phyloP scores from a whole-genome alignment of 306 rosid genomes.

The Cicer pinnatifidum region DNA sequence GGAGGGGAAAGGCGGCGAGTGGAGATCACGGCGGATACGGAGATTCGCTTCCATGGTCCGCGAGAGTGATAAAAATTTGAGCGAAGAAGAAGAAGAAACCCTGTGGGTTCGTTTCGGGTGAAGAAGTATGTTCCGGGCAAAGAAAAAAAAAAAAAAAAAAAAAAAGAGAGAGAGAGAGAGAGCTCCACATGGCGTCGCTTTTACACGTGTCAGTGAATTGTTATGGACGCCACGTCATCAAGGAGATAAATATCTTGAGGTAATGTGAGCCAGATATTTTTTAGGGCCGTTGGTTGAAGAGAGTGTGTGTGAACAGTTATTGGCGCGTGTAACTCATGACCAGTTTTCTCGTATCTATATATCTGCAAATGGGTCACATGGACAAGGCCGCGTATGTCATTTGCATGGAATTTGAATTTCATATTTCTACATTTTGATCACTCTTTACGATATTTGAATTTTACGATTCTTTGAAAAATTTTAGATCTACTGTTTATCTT shows the following conservation, averaged over 20 bases:
- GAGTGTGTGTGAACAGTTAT: background rate
- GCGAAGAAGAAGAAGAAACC: constrained; percentile 42
- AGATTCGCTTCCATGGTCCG: constrained; percentile 53
- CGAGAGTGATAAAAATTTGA: constrained; percentile 36
- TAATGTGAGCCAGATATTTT: constrained; percentile 77
- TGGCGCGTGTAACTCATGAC: constrained; percentile 49
- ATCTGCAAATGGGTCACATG: background rate
- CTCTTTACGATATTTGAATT: too few relatives aligned
- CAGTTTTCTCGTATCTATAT: background rate
- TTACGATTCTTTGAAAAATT: too few relatives aligned
- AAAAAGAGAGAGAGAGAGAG: too few relatives aligned
- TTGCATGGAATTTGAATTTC: too few relatives aligned
- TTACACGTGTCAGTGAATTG: constrained; percentile 70
- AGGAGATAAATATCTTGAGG: constrained; percentile 65
- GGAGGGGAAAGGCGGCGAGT: constrained; percentile 43
- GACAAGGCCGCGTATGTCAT: background rate
- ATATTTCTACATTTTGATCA: too few relatives aligned
- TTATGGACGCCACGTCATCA: constrained; percentile 58
- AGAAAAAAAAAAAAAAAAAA: constrained; percentile 42
- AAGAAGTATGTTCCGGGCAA: background rate
- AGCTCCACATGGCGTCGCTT: constrained; percentile 82
- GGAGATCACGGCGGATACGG: constrained; percentile 34
- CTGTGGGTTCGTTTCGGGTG: constrained; percentile 37
- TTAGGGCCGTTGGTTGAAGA: constrained; percentile 30
- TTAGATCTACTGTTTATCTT: too few relatives aligned